These are phyloP conservation scores for Aspergillus sp. DNA, from an alignment of 2,329 filamentous ascomycete species.

Conservation along the genomic window DNA sequence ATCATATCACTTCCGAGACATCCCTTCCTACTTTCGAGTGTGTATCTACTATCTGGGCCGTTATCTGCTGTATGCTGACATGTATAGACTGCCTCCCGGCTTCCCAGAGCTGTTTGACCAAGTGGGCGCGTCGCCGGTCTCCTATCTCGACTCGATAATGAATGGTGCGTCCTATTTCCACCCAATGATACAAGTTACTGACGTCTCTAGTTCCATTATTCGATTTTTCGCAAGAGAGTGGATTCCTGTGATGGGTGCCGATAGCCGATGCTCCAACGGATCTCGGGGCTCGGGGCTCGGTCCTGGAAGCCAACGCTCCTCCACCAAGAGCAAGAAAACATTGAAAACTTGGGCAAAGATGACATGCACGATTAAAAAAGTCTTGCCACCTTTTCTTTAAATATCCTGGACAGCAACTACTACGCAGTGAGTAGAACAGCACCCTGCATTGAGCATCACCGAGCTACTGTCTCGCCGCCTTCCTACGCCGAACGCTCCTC, in stretches of 20 bases:
- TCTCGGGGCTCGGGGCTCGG: neutral
- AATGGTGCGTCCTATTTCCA: conserved; percentile 17
- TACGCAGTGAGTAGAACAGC: neutral
- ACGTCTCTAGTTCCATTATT: conserved; percentile 22
- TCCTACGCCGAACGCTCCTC: neutral
- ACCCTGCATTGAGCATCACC: neutral
- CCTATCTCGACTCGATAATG: conserved; percentile 31
- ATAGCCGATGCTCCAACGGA: neutral
- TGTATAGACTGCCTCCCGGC: conserved; percentile 6
- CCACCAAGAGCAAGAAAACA: neutral
- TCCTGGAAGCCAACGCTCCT: neutral
- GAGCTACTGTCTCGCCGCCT: neutral
- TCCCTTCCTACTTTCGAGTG: neutral
- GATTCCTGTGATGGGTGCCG: neutral
- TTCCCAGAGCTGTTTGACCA: conserved; percentile 14
- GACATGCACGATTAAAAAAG: neutral
- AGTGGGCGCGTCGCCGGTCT: conserved; percentile 19
- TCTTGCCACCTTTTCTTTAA: neutral
- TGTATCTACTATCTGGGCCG: neutral
- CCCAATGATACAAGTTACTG: neutral
- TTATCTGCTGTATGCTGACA: neutral
- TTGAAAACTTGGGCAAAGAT: neutral
- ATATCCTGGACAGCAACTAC: neutral
- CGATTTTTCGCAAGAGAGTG: conserved; percentile 14
- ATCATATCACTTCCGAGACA: neutral